Evolutionary conservation across 2,329 filamentous ascomycete genomes (phyloP).

Genomic region (Blastomyces silverae): DNA sequence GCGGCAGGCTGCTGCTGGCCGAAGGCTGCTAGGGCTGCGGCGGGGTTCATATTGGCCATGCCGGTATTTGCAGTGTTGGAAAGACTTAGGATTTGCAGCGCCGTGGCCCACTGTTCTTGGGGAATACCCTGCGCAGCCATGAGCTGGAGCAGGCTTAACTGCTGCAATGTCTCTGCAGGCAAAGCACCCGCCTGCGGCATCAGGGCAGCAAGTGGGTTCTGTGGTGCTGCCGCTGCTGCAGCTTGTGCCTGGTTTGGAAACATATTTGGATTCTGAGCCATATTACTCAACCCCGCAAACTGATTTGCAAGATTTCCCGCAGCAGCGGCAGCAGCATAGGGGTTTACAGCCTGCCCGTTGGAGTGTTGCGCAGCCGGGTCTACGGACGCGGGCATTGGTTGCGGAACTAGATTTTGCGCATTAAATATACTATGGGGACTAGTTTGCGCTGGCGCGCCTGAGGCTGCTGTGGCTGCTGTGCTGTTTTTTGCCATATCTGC

Average conservation of each 20-base stretch:
- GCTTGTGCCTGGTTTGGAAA: conserved; percentile 35
- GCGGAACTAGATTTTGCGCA: conserved; percentile 40
- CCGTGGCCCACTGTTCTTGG: conserved; percentile 64
- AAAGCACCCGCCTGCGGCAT: conserved; percentile 36
- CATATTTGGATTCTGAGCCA: conserved; percentile 33
- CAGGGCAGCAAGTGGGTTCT: conserved; percentile 40
- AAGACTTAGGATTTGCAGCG: conserved; percentile 47
- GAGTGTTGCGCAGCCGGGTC: conserved; percentile 39
- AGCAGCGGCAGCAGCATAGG: conserved; percentile 50
- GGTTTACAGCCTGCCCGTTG: conserved; percentile 43
- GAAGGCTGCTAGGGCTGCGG: conserved; percentile 43
- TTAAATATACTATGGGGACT: conserved; percentile 47
- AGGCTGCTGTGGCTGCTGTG: conserved; percentile 44
- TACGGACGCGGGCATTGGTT: conserved; percentile 40
- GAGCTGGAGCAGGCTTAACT: conserved; percentile 67
- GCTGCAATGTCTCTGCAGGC: conserved; percentile 53
- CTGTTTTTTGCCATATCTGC: conserved; percentile 75
- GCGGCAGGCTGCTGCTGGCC: conserved; percentile 20
- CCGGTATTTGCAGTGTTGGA: conserved; percentile 30
- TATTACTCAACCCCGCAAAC: conserved; percentile 43
- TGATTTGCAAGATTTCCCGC: conserved; percentile 46
- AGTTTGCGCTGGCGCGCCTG: conserved; percentile 32
- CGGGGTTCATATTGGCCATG: conserved; percentile 31
- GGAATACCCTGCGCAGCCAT: conserved; percentile 68
- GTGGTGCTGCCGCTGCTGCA: conserved; percentile 22